A percentile compares a stretch with the other conserved stretches of the same genome.
Evolutionary conservation across 2,329 filamentous ascomycete genomes (phyloP).

Genomic region (Talaromyces verruculosus): DNA sequence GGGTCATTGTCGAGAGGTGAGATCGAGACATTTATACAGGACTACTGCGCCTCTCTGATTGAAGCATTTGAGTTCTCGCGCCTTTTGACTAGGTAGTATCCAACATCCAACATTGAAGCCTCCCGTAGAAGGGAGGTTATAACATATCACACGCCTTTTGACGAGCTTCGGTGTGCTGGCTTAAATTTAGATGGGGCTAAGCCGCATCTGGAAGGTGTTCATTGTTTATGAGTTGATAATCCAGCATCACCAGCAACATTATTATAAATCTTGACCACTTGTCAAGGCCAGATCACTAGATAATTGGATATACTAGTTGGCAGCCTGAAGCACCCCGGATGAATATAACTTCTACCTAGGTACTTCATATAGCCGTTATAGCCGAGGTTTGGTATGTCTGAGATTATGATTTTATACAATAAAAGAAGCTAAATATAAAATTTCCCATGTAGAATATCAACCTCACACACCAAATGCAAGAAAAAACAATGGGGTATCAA

Average conservation of each 20-base stretch:
- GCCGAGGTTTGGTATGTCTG: background rate
- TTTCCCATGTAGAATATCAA: constrained; percentile 22
- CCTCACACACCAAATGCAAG: constrained; percentile 22
- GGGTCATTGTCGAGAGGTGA: background rate
- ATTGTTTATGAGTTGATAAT: too few relatives aligned
- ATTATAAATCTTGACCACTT: too few relatives aligned
- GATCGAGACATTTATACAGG: background rate
- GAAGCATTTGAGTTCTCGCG: background rate
- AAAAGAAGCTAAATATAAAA: constrained; percentile 16
- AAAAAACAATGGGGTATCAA: constrained; percentile 23
- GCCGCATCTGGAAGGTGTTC: background rate
- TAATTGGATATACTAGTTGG: too few relatives aligned
- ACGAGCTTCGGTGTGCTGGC: background rate
- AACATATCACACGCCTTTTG: background rate
- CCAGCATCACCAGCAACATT: too few relatives aligned
- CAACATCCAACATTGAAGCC: background rate
- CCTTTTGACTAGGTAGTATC: background rate
- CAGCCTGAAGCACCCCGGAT: too few relatives aligned
- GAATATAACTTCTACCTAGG: too few relatives aligned
- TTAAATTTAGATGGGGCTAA: background rate
- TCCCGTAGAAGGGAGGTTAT: background rate
- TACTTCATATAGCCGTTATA: too few relatives aligned
- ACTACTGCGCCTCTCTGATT: background rate
- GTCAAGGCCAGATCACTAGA: too few relatives aligned
- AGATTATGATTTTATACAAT: constrained; percentile 9